Percentiles rank a stretch among this genome's conserved stretches.
Evolutionary conservation across 108 stramenopile genomes (phyloP).

Genomic region (Discostella pseudostelligera): DNA sequence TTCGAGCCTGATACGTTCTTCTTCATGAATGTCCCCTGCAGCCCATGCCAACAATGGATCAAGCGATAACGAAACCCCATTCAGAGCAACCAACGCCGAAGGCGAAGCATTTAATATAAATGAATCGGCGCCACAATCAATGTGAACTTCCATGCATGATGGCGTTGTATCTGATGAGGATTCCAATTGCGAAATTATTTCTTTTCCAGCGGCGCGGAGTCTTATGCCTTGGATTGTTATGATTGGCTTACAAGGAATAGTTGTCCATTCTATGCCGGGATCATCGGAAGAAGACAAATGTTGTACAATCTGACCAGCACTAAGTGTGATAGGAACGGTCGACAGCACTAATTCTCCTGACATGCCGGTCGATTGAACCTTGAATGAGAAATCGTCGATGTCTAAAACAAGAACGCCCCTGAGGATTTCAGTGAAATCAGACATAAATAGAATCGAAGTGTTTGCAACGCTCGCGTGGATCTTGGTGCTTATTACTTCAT

Average conservation of each 20-base stretch:
- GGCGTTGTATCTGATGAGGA: not conserved
- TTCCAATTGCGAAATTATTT: not conserved
- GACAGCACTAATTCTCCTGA: slow-evolving; percentile 11
- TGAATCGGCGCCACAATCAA: slow-evolving; percentile 12
- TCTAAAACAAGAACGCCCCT: slow-evolving; percentile 26
- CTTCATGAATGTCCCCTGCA: slow-evolving; percentile 9
- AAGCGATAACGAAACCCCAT: not conserved
- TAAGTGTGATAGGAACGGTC: slow-evolving; percentile 16
- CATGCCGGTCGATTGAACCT: slow-evolving; percentile 2
- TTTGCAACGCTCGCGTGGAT: slow-evolving; percentile 10
- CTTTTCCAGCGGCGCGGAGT: slow-evolving; percentile 10
- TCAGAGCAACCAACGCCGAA: slow-evolving; percentile 20
- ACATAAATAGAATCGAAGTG: slow-evolving; percentile 20
- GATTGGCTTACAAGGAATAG: slow-evolving; percentile 35
- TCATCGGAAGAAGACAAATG: not conserved
- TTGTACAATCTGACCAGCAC: slow-evolving; percentile 17
- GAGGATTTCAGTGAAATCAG: slow-evolving; percentile 10
- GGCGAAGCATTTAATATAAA: slow-evolving; percentile 27
- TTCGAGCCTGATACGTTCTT: not conserved
- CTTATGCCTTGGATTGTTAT: slow-evolving; percentile 19
- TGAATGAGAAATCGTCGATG: slow-evolving; percentile 6
- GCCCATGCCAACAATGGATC: slow-evolving; percentile 13
- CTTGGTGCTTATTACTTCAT: slow-evolving; percentile 13
- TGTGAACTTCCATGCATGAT: not conserved
- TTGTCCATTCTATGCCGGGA: slow-evolving; percentile 13